Base-by-base conservation (phyloP, 2,329 filamentous ascomycete genomes). In the Cercospora zeae-maydis region DNA sequence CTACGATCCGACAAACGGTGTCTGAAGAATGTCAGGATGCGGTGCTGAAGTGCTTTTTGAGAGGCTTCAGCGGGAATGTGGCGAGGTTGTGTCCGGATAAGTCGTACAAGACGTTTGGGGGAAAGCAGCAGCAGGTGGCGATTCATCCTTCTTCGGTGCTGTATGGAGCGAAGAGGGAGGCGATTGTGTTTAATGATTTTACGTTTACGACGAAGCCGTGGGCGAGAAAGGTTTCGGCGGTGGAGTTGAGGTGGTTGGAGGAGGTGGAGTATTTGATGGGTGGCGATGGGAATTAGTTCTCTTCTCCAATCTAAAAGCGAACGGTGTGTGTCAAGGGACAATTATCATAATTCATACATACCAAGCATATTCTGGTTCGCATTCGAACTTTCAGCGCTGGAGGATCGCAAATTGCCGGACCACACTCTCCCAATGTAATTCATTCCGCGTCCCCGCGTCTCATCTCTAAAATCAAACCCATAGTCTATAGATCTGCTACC, bases 201-300 rank as follows among this genome's bases (percentile, higher is more conserved):
- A 84, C 88, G 2, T 88, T 85, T 70, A 88, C 86, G 19, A 87
- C 82, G 47, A 83, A 83, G 67, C 84, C 83, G 59, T 88, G 87
- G 76, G 86, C 84, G 13, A 78, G 84, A 54, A 82, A 83, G 3
- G 86, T 88, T 7, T 87, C 84, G 73, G 84, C 82, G 0, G 82
- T 88, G 58, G 82, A 87, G 75, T 77, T 87, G 78, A 79, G 83
- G 65, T 88, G 86, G 86, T 78, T 88, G 24, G 82, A 80, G 21
- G 83, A 86, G 63, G 79, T 82, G 16, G 57, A 59, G 19, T 59
- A 59, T 52, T 30, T 59, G 30, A 34, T 21, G 57, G 54, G 59
- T 53, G 59, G 33, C 1, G 56, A 34, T 8, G 24, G 47, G 14
- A 33, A 21, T 13, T 49, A 49, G 42, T 8, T 27, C 6, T 27